These are phyloP conservation scores for Talaromyces rugulosus DNA, from an alignment of 2,329 filamentous ascomycete genomes.

Conservation along the genomic window DNA sequence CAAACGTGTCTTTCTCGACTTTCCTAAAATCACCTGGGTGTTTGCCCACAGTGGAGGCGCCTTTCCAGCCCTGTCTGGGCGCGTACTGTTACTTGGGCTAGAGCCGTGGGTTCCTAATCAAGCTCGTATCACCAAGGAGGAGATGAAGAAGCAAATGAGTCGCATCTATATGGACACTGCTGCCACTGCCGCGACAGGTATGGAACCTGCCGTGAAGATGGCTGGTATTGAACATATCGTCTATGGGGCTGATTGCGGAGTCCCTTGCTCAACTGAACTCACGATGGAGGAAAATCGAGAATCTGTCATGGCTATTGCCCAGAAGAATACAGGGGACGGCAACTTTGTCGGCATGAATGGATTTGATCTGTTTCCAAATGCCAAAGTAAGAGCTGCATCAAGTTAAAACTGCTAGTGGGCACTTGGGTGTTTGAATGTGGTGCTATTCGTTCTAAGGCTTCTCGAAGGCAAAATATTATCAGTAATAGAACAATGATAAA, in stretches of 20 bases:
- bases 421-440: background rate
- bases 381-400: constrained; percentile 1
- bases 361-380: constrained; percentile 4
- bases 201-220: constrained; percentile 9
- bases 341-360: constrained; percentile 1
- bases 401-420: no score
- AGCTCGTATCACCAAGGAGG: background rate
- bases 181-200: constrained; percentile 6
- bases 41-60: constrained; percentile 6
- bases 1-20: constrained; percentile 1
- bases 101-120: constrained; percentile 6
- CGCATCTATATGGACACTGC: constrained; percentile 7
- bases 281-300: constrained; percentile 9
- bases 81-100: constrained; percentile 2
- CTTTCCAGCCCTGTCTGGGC: constrained; percentile 3
- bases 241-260: constrained; percentile 11
- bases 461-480: background rate
- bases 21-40: constrained; percentile 5
- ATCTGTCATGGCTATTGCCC: constrained; percentile 3
- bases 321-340: background rate
- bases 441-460: no score
- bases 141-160: constrained; percentile 5
- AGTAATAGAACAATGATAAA: background rate
- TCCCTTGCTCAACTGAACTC: constrained; percentile 6
- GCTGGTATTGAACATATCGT: constrained; percentile 4